Conservation (phyloP, 768 basidiomycete genomes). For the Tulasnella sp. region DNA sequence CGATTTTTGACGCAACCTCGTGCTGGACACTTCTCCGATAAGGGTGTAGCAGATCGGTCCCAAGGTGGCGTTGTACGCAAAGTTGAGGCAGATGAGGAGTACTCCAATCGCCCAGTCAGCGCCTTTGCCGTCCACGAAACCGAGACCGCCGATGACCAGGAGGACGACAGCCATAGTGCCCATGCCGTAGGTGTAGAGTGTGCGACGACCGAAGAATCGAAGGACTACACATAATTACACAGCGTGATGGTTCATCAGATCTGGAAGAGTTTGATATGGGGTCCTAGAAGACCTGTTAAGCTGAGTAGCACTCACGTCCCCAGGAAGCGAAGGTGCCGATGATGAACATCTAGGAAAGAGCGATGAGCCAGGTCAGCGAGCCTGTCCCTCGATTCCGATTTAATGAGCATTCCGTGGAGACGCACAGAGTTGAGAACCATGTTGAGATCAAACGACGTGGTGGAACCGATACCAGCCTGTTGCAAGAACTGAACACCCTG, state of each 20-base stretch:
- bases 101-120: slow-evolving; percentile 25
- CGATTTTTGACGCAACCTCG: slow-evolving; percentile 28
- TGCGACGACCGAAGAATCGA: slow-evolving; percentile 26
- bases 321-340: slow-evolving; percentile 28
- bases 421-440: slow-evolving; percentile 21
- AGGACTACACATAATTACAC: slow-evolving; percentile 17
- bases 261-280: neutral
- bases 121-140: slow-evolving; percentile 18
- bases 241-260: neutral
- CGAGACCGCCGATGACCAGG: slow-evolving; percentile 26
- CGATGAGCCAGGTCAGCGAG: too few species aligned
- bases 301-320: slow-evolving; percentile 21
- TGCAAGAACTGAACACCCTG: slow-evolving; percentile 26
- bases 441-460: slow-evolving; percentile 21
- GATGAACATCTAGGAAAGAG: too few species aligned
- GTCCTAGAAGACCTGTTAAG: too few species aligned
- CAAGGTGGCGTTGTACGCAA: slow-evolving; percentile 26
- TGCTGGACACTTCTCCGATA: slow-evolving; percentile 27
- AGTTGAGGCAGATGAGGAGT: slow-evolving; percentile 27
- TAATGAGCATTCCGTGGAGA: too few species aligned
- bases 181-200: slow-evolving; percentile 29
- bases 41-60: slow-evolving; percentile 26
- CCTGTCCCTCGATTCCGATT: too few species aligned
- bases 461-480: slow-evolving; percentile 22
- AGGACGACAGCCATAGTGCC: slow-evolving; percentile 23